A percentile compares a stretch with the other conserved stretches of the same genome.
Conservation (phyloP, 2,329 filamentous ascomycete species). For the Fusarium sambucinum region DNA sequence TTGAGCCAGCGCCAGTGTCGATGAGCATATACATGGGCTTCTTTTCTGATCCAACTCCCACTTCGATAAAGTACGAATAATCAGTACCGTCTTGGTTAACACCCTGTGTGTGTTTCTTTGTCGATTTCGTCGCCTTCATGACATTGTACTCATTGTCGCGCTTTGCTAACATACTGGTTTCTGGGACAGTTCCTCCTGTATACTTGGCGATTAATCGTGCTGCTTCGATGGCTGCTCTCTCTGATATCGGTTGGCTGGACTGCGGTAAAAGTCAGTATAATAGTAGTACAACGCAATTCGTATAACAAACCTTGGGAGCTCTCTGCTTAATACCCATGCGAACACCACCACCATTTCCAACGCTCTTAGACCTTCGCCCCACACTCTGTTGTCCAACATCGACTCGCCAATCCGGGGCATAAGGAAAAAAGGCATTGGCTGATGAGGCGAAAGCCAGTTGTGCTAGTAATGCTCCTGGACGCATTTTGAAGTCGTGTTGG, state of each 20-base stretch:
- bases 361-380: constrained; percentile 44
- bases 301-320: constrained; percentile 49
- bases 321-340: constrained; percentile 59
- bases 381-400: constrained; percentile 44
- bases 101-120: constrained; percentile 63
- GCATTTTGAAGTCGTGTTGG: constrained; percentile 54
- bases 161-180: constrained; percentile 43
- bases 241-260: constrained; percentile 51
- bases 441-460: constrained; percentile 61
- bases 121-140: constrained; percentile 60
- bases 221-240: constrained; percentile 56
- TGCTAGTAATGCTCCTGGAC: constrained; percentile 54
- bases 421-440: constrained; percentile 63
- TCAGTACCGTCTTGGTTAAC: constrained; percentile 74
- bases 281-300: background rate
- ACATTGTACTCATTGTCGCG: constrained; percentile 63
- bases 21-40: constrained; percentile 71
- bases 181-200: constrained; percentile 36
- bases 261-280: constrained; percentile 42
- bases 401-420: constrained; percentile 54
- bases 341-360: constrained; percentile 43
- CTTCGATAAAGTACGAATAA: constrained; percentile 73
- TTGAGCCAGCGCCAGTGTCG: constrained; percentile 77
- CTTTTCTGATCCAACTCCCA: constrained; percentile 65
- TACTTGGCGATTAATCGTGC: constrained; percentile 58